Evolutionary conservation across 2,329 filamentous ascomycete species (phyloP), one percentile per base, ranked within the genome.

Genomic region (Fusarium multiceps): DNA sequence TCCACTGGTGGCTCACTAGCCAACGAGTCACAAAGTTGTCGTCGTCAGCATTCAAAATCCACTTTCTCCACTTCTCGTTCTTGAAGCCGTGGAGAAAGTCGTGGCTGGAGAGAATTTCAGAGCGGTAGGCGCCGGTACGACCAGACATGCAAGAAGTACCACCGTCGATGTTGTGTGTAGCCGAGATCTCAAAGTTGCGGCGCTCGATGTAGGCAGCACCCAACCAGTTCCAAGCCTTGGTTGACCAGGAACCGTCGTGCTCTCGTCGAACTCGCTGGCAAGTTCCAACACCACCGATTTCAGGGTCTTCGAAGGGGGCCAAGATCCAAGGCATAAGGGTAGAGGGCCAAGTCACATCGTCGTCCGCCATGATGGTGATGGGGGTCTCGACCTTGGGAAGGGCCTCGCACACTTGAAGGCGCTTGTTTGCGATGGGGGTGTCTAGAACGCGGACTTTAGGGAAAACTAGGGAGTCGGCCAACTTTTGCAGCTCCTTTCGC

Each of bases 1-100:
- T 93, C 93, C 93, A 97, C 72, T 91, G 88, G 82, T 97, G 92
- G 70, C 90, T 92, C 73, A 98, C 94, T 76, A 98, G 87, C 95
- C 95, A 98, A 61, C 95, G 90, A 9, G 95, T 98, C 74, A 98
- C 93, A 82, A 98, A 98, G 82, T 98, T 98, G 85, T 98, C 95
- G 80, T 98, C 95, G 80, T 98, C 95, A 27, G 95, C 94, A 77
- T 98, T 98, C 66, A 98, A 87, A 76, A 94, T 94, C 82, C 92
- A 97, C 75, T 91, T 90, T 50, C 91, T 88, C 93, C 93, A 97
- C 73, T 91, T 92, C 82, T 98, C 95, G 58, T 94, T 93, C 72
- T 93, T 94, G 84, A 98, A 98, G 47, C 91, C 93, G 70, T 94
- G 88, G 43, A 94, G 90, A 80, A 98, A 98, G 55, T 92, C 89